Conservation (phyloP, 371 early-diverging fungal genomes). For the Zychaea mexicana region DNA sequence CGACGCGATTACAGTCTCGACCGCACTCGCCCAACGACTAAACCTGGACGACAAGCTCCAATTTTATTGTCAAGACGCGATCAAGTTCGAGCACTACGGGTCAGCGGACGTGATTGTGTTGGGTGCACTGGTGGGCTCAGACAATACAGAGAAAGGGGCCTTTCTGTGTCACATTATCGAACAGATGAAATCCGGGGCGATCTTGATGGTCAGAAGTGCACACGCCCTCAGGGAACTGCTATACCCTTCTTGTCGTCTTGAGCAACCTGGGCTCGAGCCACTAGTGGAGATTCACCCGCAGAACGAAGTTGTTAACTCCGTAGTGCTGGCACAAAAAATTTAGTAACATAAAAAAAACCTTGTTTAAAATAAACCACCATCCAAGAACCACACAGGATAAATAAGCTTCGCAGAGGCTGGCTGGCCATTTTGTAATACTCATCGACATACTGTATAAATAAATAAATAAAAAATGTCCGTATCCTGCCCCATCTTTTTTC, state of each 20-base stretch:
- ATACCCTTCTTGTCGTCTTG: conserved; percentile 29
- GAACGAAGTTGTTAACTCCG: conserved; percentile 40
- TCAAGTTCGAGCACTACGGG: conserved; percentile 12
- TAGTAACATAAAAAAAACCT: background rate
- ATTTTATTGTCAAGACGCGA: conserved; percentile 20
- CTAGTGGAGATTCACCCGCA: conserved; percentile 30
- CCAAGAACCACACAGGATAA: too few species aligned
- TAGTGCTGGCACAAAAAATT: conserved; percentile 20
- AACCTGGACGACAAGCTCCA: conserved; percentile 15
- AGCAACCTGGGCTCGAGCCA: conserved; percentile 25
- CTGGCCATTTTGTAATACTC: too few species aligned
- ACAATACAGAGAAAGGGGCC: conserved; percentile 20
- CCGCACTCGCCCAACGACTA: conserved; percentile 13
- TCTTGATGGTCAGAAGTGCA: conserved; percentile 36
- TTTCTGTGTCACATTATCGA: conserved; percentile 20
- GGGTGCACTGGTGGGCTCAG: conserved; percentile 36
- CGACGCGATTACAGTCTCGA: conserved; percentile 24
- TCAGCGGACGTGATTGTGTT: conserved; percentile 36
- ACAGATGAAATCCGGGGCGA: conserved; percentile 30
- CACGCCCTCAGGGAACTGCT: conserved; percentile 37
- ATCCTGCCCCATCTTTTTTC: background rate
- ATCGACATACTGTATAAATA: too few species aligned
- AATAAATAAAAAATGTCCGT: background rate
- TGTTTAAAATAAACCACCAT: too few species aligned
- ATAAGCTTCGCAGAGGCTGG: too few species aligned